Conservation (phyloP, 441 rosid genomes). For the Arabidopsis lyrata region DNA sequence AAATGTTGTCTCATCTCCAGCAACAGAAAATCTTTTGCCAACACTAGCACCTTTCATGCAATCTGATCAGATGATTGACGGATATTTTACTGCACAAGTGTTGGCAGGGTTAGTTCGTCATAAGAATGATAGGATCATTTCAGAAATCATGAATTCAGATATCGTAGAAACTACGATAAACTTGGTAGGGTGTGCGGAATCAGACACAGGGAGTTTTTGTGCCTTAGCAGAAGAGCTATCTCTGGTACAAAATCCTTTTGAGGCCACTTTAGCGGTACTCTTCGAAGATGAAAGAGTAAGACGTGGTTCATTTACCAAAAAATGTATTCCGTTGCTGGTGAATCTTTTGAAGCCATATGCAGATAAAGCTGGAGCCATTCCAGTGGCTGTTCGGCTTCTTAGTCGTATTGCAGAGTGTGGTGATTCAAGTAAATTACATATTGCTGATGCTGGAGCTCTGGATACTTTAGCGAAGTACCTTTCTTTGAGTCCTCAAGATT, state of each 20-base stretch:
- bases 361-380: slow-evolving; percentile 75
- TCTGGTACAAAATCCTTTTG: slow-evolving; percentile 64
- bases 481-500: slow-evolving; percentile 83
- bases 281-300: slow-evolving; percentile 77
- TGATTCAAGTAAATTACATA: slow-evolving; percentile 70
- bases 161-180: slow-evolving; percentile 72
- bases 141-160: slow-evolving; percentile 73
- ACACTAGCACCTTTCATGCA: slow-evolving; percentile 73
- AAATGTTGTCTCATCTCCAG: slow-evolving; percentile 60
- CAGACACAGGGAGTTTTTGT: slow-evolving; percentile 59
- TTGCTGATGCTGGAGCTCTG: slow-evolving; percentile 89
- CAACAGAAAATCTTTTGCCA: slow-evolving; percentile 68
- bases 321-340: slow-evolving; percentile 78
- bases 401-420: slow-evolving; percentile 71
- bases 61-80: slow-evolving; percentile 78
- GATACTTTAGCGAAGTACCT: slow-evolving; percentile 82
- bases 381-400: slow-evolving; percentile 70
- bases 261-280: slow-evolving; percentile 67
- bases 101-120: slow-evolving; percentile 71
- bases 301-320: slow-evolving; percentile 60
- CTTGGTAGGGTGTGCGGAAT: slow-evolving; percentile 65
- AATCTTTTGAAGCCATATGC: slow-evolving; percentile 81
- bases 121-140: slow-evolving; percentile 65
- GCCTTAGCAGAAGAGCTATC: slow-evolving; percentile 74
- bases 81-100: slow-evolving; percentile 87